A percentile compares a stretch with the other conserved stretches of the same genome.
phyloP scores from a whole-genome alignment of 2,329 filamentous ascomycete species.

The Monilinia fructigena region DNA sequence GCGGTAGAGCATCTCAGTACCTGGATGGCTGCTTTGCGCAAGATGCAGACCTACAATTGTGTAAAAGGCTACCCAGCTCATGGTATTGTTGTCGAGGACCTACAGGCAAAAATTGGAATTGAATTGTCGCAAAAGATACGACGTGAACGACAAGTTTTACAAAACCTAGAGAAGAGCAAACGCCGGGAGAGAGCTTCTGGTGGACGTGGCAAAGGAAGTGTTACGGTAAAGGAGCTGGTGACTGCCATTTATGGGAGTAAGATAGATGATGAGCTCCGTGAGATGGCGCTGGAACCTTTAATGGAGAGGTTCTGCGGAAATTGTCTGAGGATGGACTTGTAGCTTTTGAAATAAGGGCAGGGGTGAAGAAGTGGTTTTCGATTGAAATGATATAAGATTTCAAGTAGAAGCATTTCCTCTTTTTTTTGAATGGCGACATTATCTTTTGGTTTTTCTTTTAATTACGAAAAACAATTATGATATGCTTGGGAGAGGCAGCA shows the following conservation, averaged over 20 bases:
- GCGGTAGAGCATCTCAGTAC: slow-evolving; percentile 72
- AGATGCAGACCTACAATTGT: slow-evolving; percentile 40
- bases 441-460: no score
- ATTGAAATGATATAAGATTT: background rate
- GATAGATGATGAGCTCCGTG: slow-evolving; percentile 41
- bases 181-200: slow-evolving; percentile 15
- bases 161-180: slow-evolving; percentile 38
- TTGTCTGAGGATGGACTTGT: slow-evolving; percentile 47
- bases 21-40: slow-evolving; percentile 65
- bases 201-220: slow-evolving; percentile 37
- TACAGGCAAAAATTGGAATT: slow-evolving; percentile 42
- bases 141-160: slow-evolving; percentile 45
- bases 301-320: slow-evolving; percentile 46
- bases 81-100: slow-evolving; percentile 43
- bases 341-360: slow-evolving; percentile 43
- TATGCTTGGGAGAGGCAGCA: no score
- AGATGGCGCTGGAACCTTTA: slow-evolving; percentile 46
- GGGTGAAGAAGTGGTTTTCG: slow-evolving; percentile 44
- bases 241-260: slow-evolving; percentile 44
- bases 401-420: no score
- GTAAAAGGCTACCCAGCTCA: slow-evolving; percentile 47
- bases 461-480: no score
- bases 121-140: slow-evolving; percentile 43
- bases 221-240: slow-evolving; percentile 47
- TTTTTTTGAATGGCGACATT: no score